These are phyloP conservation scores for Hamigera avellanea DNA, from an alignment of 495 filamentous ascomycete species.

Conservation along the genomic window DNA sequence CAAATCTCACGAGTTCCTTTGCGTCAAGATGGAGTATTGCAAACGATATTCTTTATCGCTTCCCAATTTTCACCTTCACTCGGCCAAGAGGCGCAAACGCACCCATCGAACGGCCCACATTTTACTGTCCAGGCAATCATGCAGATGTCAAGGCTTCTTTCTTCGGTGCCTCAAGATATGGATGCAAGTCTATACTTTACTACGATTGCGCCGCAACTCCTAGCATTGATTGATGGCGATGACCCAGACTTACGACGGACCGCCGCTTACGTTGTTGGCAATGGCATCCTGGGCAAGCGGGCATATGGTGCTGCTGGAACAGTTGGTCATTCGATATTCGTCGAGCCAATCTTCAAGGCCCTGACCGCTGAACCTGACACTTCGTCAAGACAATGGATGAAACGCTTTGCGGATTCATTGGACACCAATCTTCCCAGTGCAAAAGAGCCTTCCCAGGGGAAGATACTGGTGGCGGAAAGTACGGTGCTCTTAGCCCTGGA, in stretches of 20 bases:
- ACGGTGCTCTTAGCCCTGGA: conserved; percentile 31
- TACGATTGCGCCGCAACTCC: conserved; percentile 53
- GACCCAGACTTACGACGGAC: conserved; percentile 53
- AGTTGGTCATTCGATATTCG: conserved; percentile 57
- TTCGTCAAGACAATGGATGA: conserved; percentile 16
- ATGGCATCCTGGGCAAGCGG: conserved; percentile 57
- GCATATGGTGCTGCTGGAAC: conserved; percentile 56
- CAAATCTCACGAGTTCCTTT: conserved; percentile 52
- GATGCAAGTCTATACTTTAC: conserved; percentile 47
- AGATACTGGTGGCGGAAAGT: no score
- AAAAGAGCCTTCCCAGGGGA: neutral
- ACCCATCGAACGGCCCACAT: conserved; percentile 39
- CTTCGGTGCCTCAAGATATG: conserved; percentile 48
- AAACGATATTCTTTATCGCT: conserved; percentile 59
- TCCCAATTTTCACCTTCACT: conserved; percentile 42
- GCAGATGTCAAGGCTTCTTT: conserved; percentile 51
- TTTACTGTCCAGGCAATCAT: conserved; percentile 65
- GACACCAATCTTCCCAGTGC: neutral
- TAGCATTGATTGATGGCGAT: conserved; percentile 53
- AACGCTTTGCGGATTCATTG: conserved; percentile 3
- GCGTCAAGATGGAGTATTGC: conserved; percentile 51
- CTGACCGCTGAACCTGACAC: conserved; percentile 43
- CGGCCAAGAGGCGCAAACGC: conserved; percentile 22
- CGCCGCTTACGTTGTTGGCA: conserved; percentile 62
- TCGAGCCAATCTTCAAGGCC: conserved; percentile 48